These are phyloP conservation scores for Croton laevigatus DNA, from an alignment of 441 rosid genomes.

Conservation along the genomic window DNA sequence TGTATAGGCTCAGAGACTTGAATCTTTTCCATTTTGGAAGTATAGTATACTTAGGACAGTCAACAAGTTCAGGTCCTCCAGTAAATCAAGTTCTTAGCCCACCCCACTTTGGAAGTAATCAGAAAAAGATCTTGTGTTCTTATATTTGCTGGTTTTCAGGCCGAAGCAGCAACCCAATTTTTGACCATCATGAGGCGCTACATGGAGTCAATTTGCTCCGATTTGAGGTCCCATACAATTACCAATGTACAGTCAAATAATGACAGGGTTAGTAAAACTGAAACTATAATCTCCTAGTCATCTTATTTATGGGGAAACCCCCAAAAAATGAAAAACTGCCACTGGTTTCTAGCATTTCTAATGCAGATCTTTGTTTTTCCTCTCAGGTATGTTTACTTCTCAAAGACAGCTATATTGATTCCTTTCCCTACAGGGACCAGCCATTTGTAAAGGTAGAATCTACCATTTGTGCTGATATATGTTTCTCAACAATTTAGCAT, in stretches of 20 bases:
- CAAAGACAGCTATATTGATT: constrained; percentile 91
- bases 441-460: constrained; percentile 74
- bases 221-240: constrained; percentile 81
- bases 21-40: too few relatives aligned
- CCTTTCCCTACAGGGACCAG: constrained; percentile 72
- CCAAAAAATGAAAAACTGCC: not conserved
- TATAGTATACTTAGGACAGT: too few relatives aligned
- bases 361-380: constrained; percentile 9
- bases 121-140: constrained; percentile 4
- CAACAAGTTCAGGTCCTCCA: too few relatives aligned
- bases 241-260: constrained; percentile 89
- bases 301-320: not conserved
- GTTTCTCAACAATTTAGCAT: not conserved
- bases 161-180: constrained; percentile 65
- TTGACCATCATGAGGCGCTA: constrained; percentile 67
- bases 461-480: not conserved
- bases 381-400: constrained; percentile 91
- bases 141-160: constrained; percentile 39
- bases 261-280: constrained; percentile 69
- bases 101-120: too few relatives aligned
- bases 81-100: too few relatives aligned
- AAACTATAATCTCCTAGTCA: not conserved
- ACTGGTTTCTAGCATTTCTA: not conserved
- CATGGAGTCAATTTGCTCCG: constrained; percentile 83
- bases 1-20: too few relatives aligned